Base-by-base conservation (phyloP, 352 stramenopile genomes). In the Globisporangium cystogenes region DNA sequence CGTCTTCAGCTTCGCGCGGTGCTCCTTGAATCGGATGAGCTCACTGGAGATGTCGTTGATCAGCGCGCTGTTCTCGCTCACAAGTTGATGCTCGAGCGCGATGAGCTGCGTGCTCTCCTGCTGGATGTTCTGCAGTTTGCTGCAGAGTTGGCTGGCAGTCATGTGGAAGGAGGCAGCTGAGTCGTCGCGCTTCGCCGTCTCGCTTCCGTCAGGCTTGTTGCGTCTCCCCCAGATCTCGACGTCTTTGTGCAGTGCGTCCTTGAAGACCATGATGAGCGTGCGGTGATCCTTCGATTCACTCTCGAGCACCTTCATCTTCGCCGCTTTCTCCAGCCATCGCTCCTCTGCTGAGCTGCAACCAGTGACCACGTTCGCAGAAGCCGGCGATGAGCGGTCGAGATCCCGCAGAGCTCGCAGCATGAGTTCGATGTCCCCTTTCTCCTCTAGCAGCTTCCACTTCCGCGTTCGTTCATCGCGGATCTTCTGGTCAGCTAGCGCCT, bases 361-460 rank as follows among this genome's bases (percentile, higher is more conserved):
- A 4, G 35, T 62, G 7, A 54, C 41, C 35, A 36, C 53, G 41
- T 53, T 29, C 10, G 40, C 64, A 10, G 39, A 8, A 24, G 40
- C 24, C 8, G 53, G 47, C 0, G 48, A 36, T 10, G 37, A 41
- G 3, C 54, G 33, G 58, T 84, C 76, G 10, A 93, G 63, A 46
- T 94, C 83, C 11, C 83, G 65, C 35, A 91, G 57, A 0, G 83
- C 82, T 7, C 82, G 71, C 36, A 94, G 70, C 60, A 90, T 87
- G 10, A 94, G 58, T 55, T 94, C 83, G 29, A 90, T 68, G 45
- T 94, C 83, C 4, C 77, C 81, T 48, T 93, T 94, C 37, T 91
- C 82, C 57, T 94, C 76, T 0, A 94, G 60, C 11, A 94, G 49
- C 43, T 89, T 87, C 83, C 83, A 94, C 51, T 92, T 94, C 37